A percentile compares a stretch with the other conserved stretches of the same genome.
These are phyloP conservation scores for Hymenoscyphus fructigenus DNA, from an alignment of 2,329 filamentous ascomycete species.

Conservation along the genomic window DNA sequence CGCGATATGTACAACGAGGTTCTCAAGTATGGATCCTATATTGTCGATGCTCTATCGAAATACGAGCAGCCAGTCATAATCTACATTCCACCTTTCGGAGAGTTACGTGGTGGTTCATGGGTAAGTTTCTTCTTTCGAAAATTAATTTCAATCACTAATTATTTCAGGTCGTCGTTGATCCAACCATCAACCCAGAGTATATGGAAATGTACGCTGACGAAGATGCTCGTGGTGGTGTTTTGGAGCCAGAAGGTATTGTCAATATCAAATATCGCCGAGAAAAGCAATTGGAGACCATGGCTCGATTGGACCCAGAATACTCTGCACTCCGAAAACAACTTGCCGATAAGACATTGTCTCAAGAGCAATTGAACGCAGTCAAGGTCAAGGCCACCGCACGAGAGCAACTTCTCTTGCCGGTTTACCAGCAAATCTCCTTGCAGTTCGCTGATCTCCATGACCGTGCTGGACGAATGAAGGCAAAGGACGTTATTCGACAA, in stretches of 20 bases:
- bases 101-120: constrained; percentile 98
- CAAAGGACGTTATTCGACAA: constrained; percentile 90
- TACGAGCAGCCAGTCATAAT: constrained; percentile 99
- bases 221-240: constrained; percentile 91
- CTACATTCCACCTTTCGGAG: constrained; percentile 95
- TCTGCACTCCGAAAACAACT: constrained; percentile 79
- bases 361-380: constrained; percentile 74
- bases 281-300: constrained; percentile 97
- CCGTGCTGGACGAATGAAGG: constrained; percentile 94
- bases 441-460: constrained; percentile 98
- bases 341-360: constrained; percentile 59
- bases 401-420: constrained; percentile 84
- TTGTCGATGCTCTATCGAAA: constrained; percentile 96
- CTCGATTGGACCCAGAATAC: constrained; percentile 83
- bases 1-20: constrained; percentile 99
- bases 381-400: constrained; percentile 82
- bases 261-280: constrained; percentile 99
- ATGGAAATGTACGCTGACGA: constrained; percentile 99
- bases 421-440: constrained; percentile 92
- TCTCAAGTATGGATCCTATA: constrained; percentile 98
- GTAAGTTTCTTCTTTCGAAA: constrained; percentile 42
- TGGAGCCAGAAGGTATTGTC: constrained; percentile 97
- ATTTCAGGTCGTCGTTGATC: constrained; percentile 82
- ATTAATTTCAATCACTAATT: constrained; percentile 35
- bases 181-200: constrained; percentile 90